Evolutionary conservation across 805 yeast genomes (phyloP).

Genomic region (Cyberlindnera galapagoensis): DNA sequence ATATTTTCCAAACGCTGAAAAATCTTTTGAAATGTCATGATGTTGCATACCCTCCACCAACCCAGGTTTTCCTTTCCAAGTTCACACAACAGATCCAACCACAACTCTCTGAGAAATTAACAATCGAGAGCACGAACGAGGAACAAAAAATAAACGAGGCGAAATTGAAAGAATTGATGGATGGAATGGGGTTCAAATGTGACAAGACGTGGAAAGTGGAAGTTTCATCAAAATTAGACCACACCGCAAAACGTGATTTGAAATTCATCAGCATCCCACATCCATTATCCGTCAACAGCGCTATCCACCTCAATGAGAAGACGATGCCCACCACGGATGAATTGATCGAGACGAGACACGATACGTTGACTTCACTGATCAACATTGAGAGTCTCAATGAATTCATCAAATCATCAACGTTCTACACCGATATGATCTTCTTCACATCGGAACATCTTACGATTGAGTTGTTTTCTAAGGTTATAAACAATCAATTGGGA

Average conservation of each 20-base stretch:
- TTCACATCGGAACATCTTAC: conserved; percentile 10
- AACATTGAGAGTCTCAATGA: conserved; percentile 1
- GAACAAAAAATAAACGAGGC: conserved; percentile 2
- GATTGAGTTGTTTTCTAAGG: conserved; percentile 5
- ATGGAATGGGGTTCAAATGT: conserved; percentile 2
- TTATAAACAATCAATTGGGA: conserved; percentile 7
- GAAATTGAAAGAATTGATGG: conserved; percentile 6
- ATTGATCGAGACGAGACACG: neutral
- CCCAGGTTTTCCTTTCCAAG: conserved; percentile 4
- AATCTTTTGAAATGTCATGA: conserved; percentile 10
- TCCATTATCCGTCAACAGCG: conserved; percentile 12
- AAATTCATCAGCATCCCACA: conserved; percentile 17
- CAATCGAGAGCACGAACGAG: conserved; percentile 5
- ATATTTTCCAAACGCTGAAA: conserved; percentile 7
- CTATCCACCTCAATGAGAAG: conserved; percentile 10
- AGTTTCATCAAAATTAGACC: neutral
- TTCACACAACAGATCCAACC: conserved; percentile 10
- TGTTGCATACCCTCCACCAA: conserved; percentile 11
- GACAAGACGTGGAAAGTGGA: neutral
- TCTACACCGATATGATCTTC: conserved; percentile 2
- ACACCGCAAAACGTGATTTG: conserved; percentile 1
- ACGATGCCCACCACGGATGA: conserved; percentile 6
- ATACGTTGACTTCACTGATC: conserved; percentile 1
- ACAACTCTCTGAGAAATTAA: conserved; percentile 5
- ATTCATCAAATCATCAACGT: conserved; percentile 1